Evolutionary conservation across 306 rosid species (phyloP), one percentile per base, ranked within the genome.

Genomic region (Lathyrus sativus): DNA sequence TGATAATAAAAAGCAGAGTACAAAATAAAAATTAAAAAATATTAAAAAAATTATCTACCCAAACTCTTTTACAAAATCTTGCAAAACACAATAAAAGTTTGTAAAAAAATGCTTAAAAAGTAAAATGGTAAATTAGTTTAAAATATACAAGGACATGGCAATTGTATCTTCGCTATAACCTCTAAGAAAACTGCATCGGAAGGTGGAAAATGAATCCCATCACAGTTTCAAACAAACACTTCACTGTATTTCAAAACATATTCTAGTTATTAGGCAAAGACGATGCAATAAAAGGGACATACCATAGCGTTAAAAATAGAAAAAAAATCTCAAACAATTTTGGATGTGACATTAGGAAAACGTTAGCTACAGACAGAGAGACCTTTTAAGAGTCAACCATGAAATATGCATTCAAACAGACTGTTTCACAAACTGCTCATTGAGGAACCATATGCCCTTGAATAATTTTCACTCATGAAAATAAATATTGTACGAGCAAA

Each of bases 401-500:
- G 17, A 18, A 72, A 42, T 53, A 49, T 67, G 58, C 42, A 72
- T 68, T 50, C 63, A 70, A 72, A 58, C 39, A 77, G 26, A 43
- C 12, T 18, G 65, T 76, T 67, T 37, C 65, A 43, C 68, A 78
- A 74, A 64, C 48, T 56, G 54, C 68, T 61, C 43, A 11, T 42
- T 38, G 44, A 72, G 57, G 55, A 64, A 66, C 57, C 55, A 70
- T 18, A 41, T 46, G 58, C 69, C 68, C 72, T 51, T 69, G 8
- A 33, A 56, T 19, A 41, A 67, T 18, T 63, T 76, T 68, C 78
- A 38, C 54, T 0, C 33, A 29, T 39, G 50, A 69, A 65, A 29
- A 58, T 37, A 67, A 44, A 65, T 33, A 44, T 43, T 26, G 57
- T 31, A 13, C 12, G n/a, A 14, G 74, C 70, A 41, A 9, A 18